Evolutionary conservation across 768 basidiomycete genomes (phyloP).

Genomic region (Lactarius tabidus): DNA sequence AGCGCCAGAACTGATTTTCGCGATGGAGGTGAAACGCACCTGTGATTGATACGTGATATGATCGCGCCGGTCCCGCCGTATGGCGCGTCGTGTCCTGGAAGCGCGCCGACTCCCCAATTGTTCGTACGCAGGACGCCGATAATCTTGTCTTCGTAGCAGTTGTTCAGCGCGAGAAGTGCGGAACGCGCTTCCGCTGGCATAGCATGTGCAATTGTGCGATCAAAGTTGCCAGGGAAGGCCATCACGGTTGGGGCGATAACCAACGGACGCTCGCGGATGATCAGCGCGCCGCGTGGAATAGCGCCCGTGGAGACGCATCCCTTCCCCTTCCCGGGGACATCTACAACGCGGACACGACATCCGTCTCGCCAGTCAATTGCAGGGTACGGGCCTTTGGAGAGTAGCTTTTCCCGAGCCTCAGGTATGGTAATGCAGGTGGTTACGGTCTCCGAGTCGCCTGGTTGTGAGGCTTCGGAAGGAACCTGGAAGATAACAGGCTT

Average conservation of each 20-base stretch:
- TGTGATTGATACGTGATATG: conserved; percentile 30
- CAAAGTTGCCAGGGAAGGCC: conserved; percentile 10
- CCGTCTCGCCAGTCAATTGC: conserved; percentile 9
- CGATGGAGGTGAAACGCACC: neutral
- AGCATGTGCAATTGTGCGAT: conserved; percentile 3
- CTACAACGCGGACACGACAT: conserved; percentile 14
- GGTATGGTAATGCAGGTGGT: conserved; percentile 18
- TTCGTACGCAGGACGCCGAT: conserved; percentile 19
- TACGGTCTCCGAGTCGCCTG: conserved; percentile 3
- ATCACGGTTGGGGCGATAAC: conserved; percentile 29
- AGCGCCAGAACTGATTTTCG: neutral
- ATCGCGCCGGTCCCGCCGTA: conserved; percentile 26
- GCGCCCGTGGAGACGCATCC: conserved; percentile 34
- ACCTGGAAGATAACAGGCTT: conserved; percentile 9
- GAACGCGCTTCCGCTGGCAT: conserved; percentile 7
- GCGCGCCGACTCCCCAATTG: conserved; percentile 6
- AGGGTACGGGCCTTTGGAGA: conserved; percentile 13
- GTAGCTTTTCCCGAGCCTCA: conserved; percentile 8
- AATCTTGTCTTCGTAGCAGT: conserved; percentile 17
- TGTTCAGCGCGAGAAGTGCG: conserved; percentile 10
- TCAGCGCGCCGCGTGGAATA: conserved; percentile 33
- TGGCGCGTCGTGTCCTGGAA: conserved; percentile 24
- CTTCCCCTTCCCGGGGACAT: conserved; percentile 27
- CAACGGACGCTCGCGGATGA: conserved; percentile 39
- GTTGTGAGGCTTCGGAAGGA: neutral